phyloP scores from a whole-genome alignment of 2,329 filamentous ascomycete species.

The Penicillium sp. region DNA sequence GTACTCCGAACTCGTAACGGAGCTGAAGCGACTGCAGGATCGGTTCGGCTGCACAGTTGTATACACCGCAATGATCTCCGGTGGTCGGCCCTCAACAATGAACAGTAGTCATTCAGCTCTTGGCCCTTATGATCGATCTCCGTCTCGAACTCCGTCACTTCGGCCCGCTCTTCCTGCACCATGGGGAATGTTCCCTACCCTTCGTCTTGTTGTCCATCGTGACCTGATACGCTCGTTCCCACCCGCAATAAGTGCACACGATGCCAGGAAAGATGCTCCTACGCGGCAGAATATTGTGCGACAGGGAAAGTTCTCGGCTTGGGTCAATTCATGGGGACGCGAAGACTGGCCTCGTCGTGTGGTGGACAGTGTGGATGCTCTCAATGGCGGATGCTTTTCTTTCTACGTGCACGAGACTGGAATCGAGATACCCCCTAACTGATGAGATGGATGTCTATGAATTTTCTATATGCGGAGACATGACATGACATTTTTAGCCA shows the following conservation, averaged over 20 bases:
- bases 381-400: constrained; percentile 29
- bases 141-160: constrained; percentile 26
- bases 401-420: constrained; percentile 28
- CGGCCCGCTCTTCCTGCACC: constrained; percentile 35
- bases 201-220: constrained; percentile 38
- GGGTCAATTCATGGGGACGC: constrained; percentile 36
- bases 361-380: constrained; percentile 25
- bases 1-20: constrained; percentile 27
- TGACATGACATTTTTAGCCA: constrained; percentile 10
- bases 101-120: constrained; percentile 2
- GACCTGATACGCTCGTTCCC: constrained; percentile 36
- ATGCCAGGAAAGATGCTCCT: constrained; percentile 33
- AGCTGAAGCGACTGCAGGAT: constrained; percentile 35
- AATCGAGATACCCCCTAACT: constrained; percentile 17
- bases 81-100: constrained; percentile 11
- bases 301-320: constrained; percentile 34
- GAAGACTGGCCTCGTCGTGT: constrained; percentile 35
- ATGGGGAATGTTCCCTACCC: constrained; percentile 37
- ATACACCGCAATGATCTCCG: constrained; percentile 34
- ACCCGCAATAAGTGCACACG: constrained; percentile 28
- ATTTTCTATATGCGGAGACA: not conserved
- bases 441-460: constrained; percentile 3
- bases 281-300: constrained; percentile 35
- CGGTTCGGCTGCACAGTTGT: constrained; percentile 39
- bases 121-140: constrained; percentile 18